These are phyloP conservation scores for Cladosporium cucumerinum DNA, from an alignment of 2,329 filamentous ascomycete genomes.

Conservation along the genomic window DNA sequence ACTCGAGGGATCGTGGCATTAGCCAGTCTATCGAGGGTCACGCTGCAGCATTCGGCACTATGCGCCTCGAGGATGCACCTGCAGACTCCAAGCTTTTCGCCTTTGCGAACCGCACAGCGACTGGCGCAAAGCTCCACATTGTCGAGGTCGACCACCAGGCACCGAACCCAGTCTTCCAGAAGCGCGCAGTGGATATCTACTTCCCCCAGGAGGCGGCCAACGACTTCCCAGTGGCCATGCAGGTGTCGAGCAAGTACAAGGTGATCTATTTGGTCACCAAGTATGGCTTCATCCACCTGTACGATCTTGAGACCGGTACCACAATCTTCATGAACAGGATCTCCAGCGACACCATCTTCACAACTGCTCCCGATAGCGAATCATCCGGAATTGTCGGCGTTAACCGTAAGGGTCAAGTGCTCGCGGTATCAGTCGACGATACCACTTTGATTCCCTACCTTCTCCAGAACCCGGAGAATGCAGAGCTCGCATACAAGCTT, in stretches of 20 bases:
- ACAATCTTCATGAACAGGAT: constrained; percentile 99
- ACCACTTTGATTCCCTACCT: constrained; percentile 88
- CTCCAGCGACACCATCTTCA: constrained; percentile 98
- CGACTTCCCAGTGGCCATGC: constrained; percentile 97
- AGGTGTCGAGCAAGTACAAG: constrained; percentile 94
- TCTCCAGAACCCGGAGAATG: constrained; percentile 92
- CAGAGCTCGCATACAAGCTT: constrained; percentile 89
- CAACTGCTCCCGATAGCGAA: constrained; percentile 77
- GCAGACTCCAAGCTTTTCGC: constrained; percentile 94
- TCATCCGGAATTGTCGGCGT: constrained; percentile 89
- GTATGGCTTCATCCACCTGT: constrained; percentile 97
- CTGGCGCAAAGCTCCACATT: constrained; percentile 91
- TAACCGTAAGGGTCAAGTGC: constrained; percentile 95
- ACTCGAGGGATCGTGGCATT: constrained; percentile 92
- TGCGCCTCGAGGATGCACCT: constrained; percentile 82
- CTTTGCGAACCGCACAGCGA: constrained; percentile 86
- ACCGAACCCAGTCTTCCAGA: constrained; percentile 82
- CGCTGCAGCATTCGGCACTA: constrained; percentile 86
- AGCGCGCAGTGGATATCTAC: constrained; percentile 97
- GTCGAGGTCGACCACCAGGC: constrained; percentile 95
- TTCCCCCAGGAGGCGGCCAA: constrained; percentile 94
- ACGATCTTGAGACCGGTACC: constrained; percentile 91
- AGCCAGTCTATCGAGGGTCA: constrained; percentile 98
- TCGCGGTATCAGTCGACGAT: constrained; percentile 92
- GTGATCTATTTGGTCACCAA: constrained; percentile 97